Conservation (phyloP, 169 alveolate genomes). For the Babesia gibsoni region DNA sequence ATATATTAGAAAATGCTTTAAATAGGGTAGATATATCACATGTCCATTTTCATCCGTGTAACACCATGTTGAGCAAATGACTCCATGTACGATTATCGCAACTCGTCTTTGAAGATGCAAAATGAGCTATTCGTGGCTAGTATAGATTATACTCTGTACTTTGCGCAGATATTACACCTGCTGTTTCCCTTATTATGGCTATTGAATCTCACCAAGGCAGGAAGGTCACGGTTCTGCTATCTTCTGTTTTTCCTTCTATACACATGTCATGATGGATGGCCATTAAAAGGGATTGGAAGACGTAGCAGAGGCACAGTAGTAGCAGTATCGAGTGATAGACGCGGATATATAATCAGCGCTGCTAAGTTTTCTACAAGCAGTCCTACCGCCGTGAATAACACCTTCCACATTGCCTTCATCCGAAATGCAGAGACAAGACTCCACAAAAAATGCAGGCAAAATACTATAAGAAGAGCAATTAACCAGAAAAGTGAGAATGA, state of each 20-base stretch:
- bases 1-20: too few relatives aligned
- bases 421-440: too few relatives aligned
- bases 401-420: background rate
- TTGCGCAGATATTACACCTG: background rate
- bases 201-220: background rate
- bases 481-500: too few relatives aligned
- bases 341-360: too few relatives aligned
- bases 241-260: background rate
- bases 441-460: too few relatives aligned
- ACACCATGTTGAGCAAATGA: too few relatives aligned
- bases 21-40: too few relatives aligned
- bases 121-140: background rate
- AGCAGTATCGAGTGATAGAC: background rate
- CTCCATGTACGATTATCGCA: constrained; percentile 3
- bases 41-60: too few relatives aligned
- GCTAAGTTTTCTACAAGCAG: too few relatives aligned
- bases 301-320: background rate
- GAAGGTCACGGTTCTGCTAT: background rate
- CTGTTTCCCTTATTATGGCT: background rate
- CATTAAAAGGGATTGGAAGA: background rate
- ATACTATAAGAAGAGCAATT: too few relatives aligned
- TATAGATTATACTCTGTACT: background rate
- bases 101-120: background rate
- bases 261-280: background rate
- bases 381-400: too few relatives aligned